Evolutionary conservation across 177 flowering plant species (phyloP), one percentile per base, ranked within the genome.

Genomic region (Vitis hybrid): DNA sequence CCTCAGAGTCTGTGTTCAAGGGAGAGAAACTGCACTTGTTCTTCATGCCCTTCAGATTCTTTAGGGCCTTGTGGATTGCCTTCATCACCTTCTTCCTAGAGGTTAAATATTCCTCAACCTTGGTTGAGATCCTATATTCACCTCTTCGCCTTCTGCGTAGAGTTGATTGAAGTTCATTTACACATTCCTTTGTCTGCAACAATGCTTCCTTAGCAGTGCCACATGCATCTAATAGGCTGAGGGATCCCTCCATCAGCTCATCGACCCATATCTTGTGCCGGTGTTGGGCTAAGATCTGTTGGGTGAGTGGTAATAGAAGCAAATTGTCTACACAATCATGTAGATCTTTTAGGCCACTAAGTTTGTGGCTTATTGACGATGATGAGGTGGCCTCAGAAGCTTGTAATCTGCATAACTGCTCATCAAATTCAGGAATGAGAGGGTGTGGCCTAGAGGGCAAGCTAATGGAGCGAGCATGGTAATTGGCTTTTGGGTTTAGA

Each of bases 81-180:
- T 82, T 87, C 65, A 71, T 82, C 32, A 71, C 60, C 52, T 64
- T 73, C 77, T 77, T 87, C 68, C 81, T 82, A 0, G 70, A 78
- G 12, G 72, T 50, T 21, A 85, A 24, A 63, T 75, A 84, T 18
- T 67, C 66, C 32, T 8, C 67, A 21, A 75, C 58, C 52, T 69
- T 74, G 49, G 61, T 68, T 27, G 46, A 58, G 1, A 71, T 14
- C 11, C 60, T 70, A 8, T 40, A 2, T 1, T 76, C 82, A 57
- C 49, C 70, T 0, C 72, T 65, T 24, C 75, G 40, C 66, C 75
- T 76, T 69, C 85, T 70, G 12, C 87, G 77, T 55, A 87, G 48
- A n/a, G 49, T 18, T 8, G 86, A 82, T 52, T 80, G 78, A 21
- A 82, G 58, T 48, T 75, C 76, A 11, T 67, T 78, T 0, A 62